phyloP scores from a whole-genome alignment of 169 alveolate genomes.

The Plasmodium coatneyi region DNA sequence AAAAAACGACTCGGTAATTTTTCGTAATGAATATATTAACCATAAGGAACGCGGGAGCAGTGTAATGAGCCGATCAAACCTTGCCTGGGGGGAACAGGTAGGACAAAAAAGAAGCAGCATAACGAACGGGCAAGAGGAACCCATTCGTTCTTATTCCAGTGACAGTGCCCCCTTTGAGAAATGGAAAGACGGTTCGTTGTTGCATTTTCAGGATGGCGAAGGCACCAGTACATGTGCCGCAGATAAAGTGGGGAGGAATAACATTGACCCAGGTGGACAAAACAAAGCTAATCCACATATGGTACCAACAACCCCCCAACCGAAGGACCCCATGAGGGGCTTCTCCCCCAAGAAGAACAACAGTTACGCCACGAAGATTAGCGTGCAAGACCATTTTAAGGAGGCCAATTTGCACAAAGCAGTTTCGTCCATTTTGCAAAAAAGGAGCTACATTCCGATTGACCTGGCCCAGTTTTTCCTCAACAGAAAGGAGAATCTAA shows the following conservation, averaged over 20 bases:
- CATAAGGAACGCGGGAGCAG: background rate
- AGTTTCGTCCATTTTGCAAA: background rate
- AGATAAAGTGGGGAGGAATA: background rate
- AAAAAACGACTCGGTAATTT: background rate
- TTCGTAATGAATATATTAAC: background rate
- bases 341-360: background rate
- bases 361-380: background rate
- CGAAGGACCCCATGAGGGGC: background rate
- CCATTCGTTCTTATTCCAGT: background rate
- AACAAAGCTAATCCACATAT: background rate
- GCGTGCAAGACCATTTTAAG: background rate
- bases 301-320: background rate
- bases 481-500: conserved; percentile 50
- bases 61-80: background rate
- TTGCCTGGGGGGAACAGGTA: background rate
- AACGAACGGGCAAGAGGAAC: background rate
- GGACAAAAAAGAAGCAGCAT: background rate
- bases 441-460: conserved; percentile 27
- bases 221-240: background rate
- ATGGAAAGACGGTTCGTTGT: background rate
- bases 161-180: background rate
- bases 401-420: background rate
- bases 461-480: conserved; percentile 20
- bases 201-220: background rate
- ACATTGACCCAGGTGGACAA: background rate